These are phyloP conservation scores for Coemansia asiatica DNA, from an alignment of 192 early-diverging fungal species.

Conservation along the genomic window DNA sequence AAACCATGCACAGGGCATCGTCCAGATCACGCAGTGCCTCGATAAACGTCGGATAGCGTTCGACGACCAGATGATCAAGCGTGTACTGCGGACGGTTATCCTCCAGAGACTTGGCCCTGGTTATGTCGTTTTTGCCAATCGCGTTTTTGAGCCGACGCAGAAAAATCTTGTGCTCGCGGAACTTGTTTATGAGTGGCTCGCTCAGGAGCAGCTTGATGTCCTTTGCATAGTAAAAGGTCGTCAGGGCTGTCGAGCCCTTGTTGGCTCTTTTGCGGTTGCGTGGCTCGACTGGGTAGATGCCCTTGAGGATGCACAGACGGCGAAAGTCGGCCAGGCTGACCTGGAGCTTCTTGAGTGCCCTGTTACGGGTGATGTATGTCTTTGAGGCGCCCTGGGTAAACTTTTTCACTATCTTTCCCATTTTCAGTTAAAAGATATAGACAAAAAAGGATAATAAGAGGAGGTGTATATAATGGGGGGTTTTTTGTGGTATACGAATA, in stretches of 20 bases:
- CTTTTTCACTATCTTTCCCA: conserved; percentile 69
- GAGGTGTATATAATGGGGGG: too few relatives aligned
- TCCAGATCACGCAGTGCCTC: conserved; percentile 94
- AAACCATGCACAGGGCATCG: conserved; percentile 97
- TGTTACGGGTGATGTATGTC: conserved; percentile 88
- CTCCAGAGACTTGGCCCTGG: conserved; percentile 73
- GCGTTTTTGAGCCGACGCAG: conserved; percentile 85
- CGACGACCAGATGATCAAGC: conserved; percentile 91
- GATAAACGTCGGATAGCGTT: conserved; percentile 92
- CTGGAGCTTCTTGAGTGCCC: conserved; percentile 93
- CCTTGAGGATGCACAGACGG: conserved; percentile 97
- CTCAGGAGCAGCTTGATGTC: conserved; percentile 94
- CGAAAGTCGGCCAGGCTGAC: conserved; percentile 92
- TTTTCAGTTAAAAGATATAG: conserved; percentile 8
- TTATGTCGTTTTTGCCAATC: conserved; percentile 77
- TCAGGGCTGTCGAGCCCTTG: conserved; percentile 86
- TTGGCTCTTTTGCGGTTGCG: conserved; percentile 90
- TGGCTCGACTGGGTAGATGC: conserved; percentile 96
- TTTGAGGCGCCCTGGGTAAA: conserved; percentile 83
- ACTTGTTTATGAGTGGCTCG: conserved; percentile 90
- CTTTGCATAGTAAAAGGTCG: conserved; percentile 91
- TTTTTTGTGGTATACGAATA: not conserved
- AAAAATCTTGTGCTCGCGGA: conserved; percentile 90
- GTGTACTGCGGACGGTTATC: conserved; percentile 80
- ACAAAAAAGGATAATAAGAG: conserved; percentile 9